Evolutionary conservation across 2,329 filamentous ascomycete genomes (phyloP).

Genomic region (Sporothrix dimorphospora): DNA sequence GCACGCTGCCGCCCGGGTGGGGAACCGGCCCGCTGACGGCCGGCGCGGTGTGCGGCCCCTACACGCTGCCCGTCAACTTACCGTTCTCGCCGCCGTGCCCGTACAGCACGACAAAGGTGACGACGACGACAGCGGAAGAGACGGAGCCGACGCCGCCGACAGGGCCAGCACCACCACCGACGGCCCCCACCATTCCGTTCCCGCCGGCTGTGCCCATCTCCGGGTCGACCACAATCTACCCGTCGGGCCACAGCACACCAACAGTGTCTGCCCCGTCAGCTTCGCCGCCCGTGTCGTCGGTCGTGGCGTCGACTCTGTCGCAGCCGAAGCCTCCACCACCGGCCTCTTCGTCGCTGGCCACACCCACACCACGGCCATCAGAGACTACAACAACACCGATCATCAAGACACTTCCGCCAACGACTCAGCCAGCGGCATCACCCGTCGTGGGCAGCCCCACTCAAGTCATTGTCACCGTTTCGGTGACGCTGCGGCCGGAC

Average conservation of each 20-base stretch:
- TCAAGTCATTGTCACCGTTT: background rate
- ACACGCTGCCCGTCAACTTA: constrained; percentile 23
- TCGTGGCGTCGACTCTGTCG: background rate
- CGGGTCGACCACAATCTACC: constrained; percentile 15
- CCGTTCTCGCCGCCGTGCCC: constrained; percentile 26
- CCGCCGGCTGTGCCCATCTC: background rate
- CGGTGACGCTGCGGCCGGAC: constrained; percentile 16
- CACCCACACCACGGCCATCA: background rate
- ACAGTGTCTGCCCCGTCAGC: background rate
- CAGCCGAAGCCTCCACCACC: background rate
- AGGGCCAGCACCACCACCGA: background rate
- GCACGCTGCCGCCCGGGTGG: constrained; percentile 15
- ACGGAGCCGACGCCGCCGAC: background rate
- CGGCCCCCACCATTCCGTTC: background rate
- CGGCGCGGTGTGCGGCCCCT: constrained; percentile 23
- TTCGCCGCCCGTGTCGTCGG: too few relatives aligned
- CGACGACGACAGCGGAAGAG: background rate
- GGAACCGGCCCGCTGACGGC: constrained; percentile 11
- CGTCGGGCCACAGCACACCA: background rate
- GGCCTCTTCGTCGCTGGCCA: background rate
- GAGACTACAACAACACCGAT: background rate
- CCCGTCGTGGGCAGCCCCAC: background rate
- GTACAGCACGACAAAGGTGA: background rate
- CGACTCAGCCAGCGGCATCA: background rate
- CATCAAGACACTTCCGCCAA: background rate